A percentile compares a stretch with the other conserved stretches of the same genome.
Evolutionary conservation across 164 flowering plant genomes (phyloP).

Genomic region (Annona cherimola): DNA sequence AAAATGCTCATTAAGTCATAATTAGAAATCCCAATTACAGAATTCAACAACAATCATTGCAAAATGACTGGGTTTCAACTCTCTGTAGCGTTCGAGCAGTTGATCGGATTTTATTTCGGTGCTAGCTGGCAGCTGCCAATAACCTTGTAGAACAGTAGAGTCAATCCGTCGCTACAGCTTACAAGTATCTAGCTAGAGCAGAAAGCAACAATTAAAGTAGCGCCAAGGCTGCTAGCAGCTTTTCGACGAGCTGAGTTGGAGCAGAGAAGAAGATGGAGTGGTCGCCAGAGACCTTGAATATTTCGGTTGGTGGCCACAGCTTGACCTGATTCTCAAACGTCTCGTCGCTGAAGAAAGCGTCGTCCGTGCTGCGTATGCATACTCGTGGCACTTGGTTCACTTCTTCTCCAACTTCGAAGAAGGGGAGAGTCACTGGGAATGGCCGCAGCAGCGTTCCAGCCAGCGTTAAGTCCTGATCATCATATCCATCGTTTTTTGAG

Average conservation of each 20-base stretch:
- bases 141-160: no score
- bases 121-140: no score
- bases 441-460: constrained; percentile 5
- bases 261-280: constrained; percentile 80
- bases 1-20: no score
- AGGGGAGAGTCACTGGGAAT: constrained; percentile 15
- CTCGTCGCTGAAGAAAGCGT: constrained; percentile 39
- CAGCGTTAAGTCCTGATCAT: not conserved
- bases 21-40: no score
- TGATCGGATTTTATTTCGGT: no score
- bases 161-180: no score
- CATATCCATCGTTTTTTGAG: not conserved
- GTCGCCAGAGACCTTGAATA: constrained; percentile 56
- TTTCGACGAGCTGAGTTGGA: constrained; percentile 46
- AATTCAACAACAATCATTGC: no score
- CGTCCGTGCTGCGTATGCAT: constrained; percentile 54
- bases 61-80: no score
- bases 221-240: constrained; percentile 47
- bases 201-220: no score
- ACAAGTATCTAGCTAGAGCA: no score
- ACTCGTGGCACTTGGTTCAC: constrained; percentile 43
- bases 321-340: constrained; percentile 65
- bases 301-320: constrained; percentile 63
- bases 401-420: constrained; percentile 22
- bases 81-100: no score